Evolutionary conservation across 306 rosid species (phyloP).

Genomic region (Sechiopsis laciniata): DNA sequence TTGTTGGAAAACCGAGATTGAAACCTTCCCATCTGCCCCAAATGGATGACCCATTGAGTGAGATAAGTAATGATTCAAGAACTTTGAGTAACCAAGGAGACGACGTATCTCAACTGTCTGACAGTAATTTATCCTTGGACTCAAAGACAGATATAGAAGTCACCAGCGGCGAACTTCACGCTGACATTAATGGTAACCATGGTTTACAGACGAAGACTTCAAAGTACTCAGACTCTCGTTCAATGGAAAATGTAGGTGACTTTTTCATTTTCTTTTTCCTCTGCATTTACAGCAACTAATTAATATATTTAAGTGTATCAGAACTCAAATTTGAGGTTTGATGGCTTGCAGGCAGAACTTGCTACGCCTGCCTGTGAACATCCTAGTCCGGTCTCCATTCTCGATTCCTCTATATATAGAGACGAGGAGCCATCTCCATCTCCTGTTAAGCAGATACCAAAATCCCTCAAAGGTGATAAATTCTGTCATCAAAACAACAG

Average conservation of each 20-base stretch:
- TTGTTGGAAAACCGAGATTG: conserved; percentile 46
- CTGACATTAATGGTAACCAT: conserved; percentile 36
- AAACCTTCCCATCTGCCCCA: conserved; percentile 40
- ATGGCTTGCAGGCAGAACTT: conserved; percentile 48
- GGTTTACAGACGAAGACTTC: conserved; percentile 43
- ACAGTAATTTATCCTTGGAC: conserved; percentile 30
- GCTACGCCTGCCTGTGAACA: conserved; percentile 52
- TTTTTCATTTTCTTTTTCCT: background rate
- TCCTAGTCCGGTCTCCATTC: conserved; percentile 82
- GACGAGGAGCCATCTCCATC: conserved; percentile 63
- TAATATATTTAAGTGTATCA: conserved; percentile 27
- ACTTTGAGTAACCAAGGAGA: conserved; percentile 61
- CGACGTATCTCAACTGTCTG: conserved; percentile 48
- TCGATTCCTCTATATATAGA: conserved; percentile 53
- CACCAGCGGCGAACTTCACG: conserved; percentile 37
- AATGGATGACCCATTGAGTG: conserved; percentile 62
- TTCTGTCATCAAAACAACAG: conserved; percentile 12
- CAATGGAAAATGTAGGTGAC: conserved; percentile 38
- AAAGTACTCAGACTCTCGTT: conserved; percentile 39
- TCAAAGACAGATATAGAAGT: conserved; percentile 55
- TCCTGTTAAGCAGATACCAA: conserved; percentile 49
- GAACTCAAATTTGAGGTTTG: conserved; percentile 46
- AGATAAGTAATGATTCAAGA: conserved; percentile 58
- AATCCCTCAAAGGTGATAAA: conserved; percentile 48
- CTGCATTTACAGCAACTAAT: background rate